Conservation (phyloP, 2,329 filamentous ascomycete species). For the Myotisia sp. region DNA sequence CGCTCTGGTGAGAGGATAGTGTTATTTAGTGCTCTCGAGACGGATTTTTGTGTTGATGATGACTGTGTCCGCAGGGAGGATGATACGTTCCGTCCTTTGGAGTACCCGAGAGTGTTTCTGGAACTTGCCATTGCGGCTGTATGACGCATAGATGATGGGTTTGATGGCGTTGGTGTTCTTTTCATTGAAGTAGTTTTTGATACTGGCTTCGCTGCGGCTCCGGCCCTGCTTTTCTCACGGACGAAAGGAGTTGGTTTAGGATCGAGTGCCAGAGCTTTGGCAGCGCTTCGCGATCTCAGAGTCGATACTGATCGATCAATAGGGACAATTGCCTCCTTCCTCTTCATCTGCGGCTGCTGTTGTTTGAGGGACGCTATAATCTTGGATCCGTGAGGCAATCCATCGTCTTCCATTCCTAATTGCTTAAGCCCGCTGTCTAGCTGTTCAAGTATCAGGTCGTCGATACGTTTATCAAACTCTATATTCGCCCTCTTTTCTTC, state of each 20-base stretch:
- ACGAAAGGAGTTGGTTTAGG: constrained; percentile 21
- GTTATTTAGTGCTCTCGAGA: constrained; percentile 15
- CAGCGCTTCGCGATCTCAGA: constrained; percentile 28
- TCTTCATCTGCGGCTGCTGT: constrained; percentile 3
- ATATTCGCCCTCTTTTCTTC: constrained; percentile 51
- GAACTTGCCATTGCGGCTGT: constrained; percentile 53
- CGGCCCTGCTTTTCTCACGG: constrained; percentile 23
- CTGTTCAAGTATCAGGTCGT: constrained; percentile 53
- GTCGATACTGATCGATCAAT: constrained; percentile 23
- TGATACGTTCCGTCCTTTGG: constrained; percentile 48
- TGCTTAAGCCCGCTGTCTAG: constrained; percentile 50
- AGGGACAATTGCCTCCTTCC: constrained; percentile 14
- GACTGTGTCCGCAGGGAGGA: constrained; percentile 14
- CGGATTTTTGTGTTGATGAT: constrained; percentile 10
- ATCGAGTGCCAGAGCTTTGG: constrained; percentile 23
- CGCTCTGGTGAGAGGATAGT: constrained; percentile 27
- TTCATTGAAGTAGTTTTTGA: constrained; percentile 24
- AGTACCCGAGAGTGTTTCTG: constrained; percentile 72
- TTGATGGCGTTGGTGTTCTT: constrained; percentile 30
- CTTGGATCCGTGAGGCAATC: constrained; percentile 29
- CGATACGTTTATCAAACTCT: constrained; percentile 49
- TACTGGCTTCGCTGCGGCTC: constrained; percentile 8
- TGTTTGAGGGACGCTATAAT: background rate
- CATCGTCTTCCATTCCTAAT: constrained; percentile 25
- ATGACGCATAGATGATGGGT: constrained; percentile 42